Percentiles rank a stretch among this genome's conserved stretches.
phyloP scores from a whole-genome alignment of 2,329 filamentous ascomycete species.

The Ophidiomyces ophidiicola region DNA sequence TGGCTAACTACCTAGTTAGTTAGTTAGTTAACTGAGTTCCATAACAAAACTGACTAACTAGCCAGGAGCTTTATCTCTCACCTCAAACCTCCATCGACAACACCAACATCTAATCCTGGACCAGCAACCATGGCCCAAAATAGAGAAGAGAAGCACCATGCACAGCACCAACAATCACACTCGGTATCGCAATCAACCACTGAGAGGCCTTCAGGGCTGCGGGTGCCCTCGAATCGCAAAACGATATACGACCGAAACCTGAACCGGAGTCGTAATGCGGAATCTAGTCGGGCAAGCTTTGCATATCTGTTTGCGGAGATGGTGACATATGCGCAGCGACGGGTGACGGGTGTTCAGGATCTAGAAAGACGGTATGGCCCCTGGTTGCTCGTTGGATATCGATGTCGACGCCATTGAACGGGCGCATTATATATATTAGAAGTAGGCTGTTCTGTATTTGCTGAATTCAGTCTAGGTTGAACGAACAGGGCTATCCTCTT shows the following conservation, averaged over 20 bases:
- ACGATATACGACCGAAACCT: slow-evolving; percentile 95
- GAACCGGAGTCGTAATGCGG: slow-evolving; percentile 75
- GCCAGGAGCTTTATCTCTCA: no score
- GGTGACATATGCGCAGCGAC: slow-evolving; percentile 84
- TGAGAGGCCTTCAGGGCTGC: slow-evolving; percentile 43
- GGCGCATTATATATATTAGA: no score
- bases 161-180: slow-evolving; percentile 15
- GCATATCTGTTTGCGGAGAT: slow-evolving; percentile 94
- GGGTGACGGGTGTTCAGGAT: slow-evolving; percentile 85
- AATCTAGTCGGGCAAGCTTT: slow-evolving; percentile 86
- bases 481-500: slow-evolving; percentile 83
- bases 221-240: slow-evolving; percentile 85
- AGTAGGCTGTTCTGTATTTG: no score
- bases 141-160: slow-evolving; percentile 5
- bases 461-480: slow-evolving; percentile 48
- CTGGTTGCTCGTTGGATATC: no score
- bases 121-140: slow-evolving; percentile 13
- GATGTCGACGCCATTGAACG: no score
- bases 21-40: no score
- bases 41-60: no score
- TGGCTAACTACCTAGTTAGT: no score
- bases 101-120: no score
- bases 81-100: slow-evolving; percentile 2
- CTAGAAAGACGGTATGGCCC: slow-evolving; percentile 68
- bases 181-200: slow-evolving; percentile 21